Evolutionary conservation across 768 basidiomycete genomes (phyloP).

Genomic region (Gloeostereum incarnatum): DNA sequence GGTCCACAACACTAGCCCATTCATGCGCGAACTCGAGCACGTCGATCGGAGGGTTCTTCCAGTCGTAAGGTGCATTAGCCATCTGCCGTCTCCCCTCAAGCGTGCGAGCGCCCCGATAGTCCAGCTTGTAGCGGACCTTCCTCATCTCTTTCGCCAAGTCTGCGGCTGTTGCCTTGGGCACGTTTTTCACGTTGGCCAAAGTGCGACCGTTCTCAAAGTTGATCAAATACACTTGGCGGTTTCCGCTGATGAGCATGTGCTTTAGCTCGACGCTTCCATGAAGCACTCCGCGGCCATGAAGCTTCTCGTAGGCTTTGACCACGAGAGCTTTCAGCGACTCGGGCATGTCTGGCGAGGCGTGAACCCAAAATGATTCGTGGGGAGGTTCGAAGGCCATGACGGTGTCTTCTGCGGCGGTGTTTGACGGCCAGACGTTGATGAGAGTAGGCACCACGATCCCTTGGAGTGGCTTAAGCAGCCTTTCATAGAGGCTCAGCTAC

Average conservation of each 20-base stretch:
- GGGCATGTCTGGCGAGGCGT: slow-evolving; percentile 52
- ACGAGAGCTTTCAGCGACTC: slow-evolving; percentile 39
- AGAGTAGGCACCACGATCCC: slow-evolving; percentile 42
- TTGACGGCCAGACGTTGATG: slow-evolving; percentile 36
- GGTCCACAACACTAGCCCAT: neutral
- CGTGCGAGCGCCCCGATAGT: slow-evolving; percentile 21
- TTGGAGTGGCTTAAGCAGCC: slow-evolving; percentile 40
- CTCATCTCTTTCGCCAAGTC: slow-evolving; percentile 45
- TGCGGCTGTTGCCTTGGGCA: slow-evolving; percentile 24
- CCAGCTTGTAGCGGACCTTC: slow-evolving; percentile 45
- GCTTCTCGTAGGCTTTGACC: slow-evolving; percentile 36
- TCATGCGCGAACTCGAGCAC: neutral
- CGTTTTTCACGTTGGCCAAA: slow-evolving; percentile 13
- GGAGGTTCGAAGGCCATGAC: slow-evolving; percentile 40
- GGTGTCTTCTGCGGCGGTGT: slow-evolving; percentile 21
- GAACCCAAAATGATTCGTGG: slow-evolving; percentile 51
- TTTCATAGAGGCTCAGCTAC: slow-evolving; percentile 47
- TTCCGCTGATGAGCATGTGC: slow-evolving; percentile 46
- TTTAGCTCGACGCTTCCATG: slow-evolving; percentile 38
- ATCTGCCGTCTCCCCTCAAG: slow-evolving; percentile 5
- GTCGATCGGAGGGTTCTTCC: neutral
- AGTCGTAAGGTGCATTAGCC: neutral
- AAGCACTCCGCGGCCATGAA: slow-evolving; percentile 37
- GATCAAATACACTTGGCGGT: slow-evolving; percentile 42
- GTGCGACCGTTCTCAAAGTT: slow-evolving; percentile 39